These are phyloP conservation scores for Colletotrichum trifolii DNA, from an alignment of 2,329 filamentous ascomycete species.

Conservation along the genomic window DNA sequence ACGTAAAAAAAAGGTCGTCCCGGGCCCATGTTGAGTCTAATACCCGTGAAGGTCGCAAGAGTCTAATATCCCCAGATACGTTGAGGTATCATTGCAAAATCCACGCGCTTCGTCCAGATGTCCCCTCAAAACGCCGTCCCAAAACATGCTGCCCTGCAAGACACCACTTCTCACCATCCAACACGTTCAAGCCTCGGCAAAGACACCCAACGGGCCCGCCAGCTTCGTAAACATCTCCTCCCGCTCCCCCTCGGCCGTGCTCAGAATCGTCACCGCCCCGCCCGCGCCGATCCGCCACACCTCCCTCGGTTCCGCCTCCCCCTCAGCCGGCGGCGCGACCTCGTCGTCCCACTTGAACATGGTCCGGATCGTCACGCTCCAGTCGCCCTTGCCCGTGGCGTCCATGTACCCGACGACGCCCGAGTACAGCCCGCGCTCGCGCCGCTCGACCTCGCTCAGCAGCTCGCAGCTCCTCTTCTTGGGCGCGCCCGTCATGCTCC, in stretches of 20 bases:
- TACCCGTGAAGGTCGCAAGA: conserved; percentile 39
- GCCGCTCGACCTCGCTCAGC: conserved; percentile 74
- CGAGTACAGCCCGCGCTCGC: conserved; percentile 81
- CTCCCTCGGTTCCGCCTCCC: conserved; percentile 55
- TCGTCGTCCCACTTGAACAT: conserved; percentile 80
- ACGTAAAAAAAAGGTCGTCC: conserved; percentile 14
- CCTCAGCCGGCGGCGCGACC: conserved; percentile 43
- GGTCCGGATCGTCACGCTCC: conserved; percentile 90
- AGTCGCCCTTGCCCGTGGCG: conserved; percentile 85
- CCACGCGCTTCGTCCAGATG: conserved; percentile 5
- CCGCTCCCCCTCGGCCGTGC: conserved; percentile 82
- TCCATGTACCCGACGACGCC: conserved; percentile 93
- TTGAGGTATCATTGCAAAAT: conserved; percentile 41
- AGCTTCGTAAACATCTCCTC: conserved; percentile 91
- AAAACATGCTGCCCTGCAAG: conserved; percentile 7
- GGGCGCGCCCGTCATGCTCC: conserved; percentile 96
- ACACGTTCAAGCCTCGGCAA: conserved; percentile 47
- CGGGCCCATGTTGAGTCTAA: conserved; percentile 38
- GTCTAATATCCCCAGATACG: conserved; percentile 37
- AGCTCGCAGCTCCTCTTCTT: conserved; percentile 94
- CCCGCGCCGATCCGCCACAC: conserved; percentile 89
- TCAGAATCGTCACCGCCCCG: conserved; percentile 88
- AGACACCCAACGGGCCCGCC: conserved; percentile 65
- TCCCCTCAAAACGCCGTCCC: conserved; percentile 12
- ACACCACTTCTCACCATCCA: neutral